Base-by-base conservation (phyloP, 257 asterid species). In the Plantago ovata region DNA sequence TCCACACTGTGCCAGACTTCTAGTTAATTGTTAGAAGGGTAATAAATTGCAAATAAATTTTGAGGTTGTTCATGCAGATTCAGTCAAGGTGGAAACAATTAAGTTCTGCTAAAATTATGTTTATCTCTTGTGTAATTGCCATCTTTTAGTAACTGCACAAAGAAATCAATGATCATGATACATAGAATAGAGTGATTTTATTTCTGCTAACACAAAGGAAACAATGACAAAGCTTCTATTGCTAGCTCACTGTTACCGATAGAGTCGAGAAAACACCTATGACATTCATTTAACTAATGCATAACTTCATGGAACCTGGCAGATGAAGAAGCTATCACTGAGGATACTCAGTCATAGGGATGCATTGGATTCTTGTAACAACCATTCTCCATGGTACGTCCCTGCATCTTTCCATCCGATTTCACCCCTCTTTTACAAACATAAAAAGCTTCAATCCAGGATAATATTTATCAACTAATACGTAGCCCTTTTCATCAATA, bases 301-400 rank as follows among this genome's bases (percentile, higher is more conserved):
- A 53, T 58, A 66, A 63, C 72, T 70, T 77, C 76, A 69, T 77
- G 78, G 82, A 64, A 71, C 75, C 75, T 81, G 84, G 79, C 95
- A 84, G 95, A 84, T 79, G 76, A 82, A 85, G 91, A 72, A 82
- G 90, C 85, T 65, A 70, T 62, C 66, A 81, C 69, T 67, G 87
- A 69, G 68, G 72, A 77, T 66, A 62, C 60, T 75, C 79, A 71
- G 65, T 72, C 65, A 58, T 81, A 81, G 38, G 79, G 69, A 53
- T 75, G 77, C 73, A 68, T 43, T 68, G 61, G 70, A 71, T 77
- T 77, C 69, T 71, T 74, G 79, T 70, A 58, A 53, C 70, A 64
- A 70, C 69, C 58, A 68, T 70, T 62, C 72, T 33, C 56, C 63
- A 75, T 78, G 84, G 81, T 75, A 69, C 59, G 79, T 71, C 68